Percentiles rank a stretch among this genome's conserved stretches.
phyloP scores from a whole-genome alignment of 2,329 filamentous ascomycete genomes.

The Calcarisporium arbuscula region DNA sequence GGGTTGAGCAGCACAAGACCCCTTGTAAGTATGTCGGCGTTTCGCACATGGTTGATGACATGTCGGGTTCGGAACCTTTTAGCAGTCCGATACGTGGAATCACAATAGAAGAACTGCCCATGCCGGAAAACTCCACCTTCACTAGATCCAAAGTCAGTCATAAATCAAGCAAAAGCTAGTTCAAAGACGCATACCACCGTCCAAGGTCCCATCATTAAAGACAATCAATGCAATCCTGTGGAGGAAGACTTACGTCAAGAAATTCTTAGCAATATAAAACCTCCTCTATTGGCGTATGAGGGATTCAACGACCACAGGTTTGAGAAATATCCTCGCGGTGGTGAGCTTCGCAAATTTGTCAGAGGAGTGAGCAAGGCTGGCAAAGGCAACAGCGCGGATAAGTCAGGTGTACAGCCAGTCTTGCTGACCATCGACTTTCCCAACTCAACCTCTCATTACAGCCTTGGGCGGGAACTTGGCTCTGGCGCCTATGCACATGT shows the following conservation, averaged over 20 bases:
- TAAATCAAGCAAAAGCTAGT: constrained; percentile 24
- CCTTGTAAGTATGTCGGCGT: constrained; percentile 54
- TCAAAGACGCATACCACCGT: constrained; percentile 34
- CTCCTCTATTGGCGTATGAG: constrained; percentile 65
- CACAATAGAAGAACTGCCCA: constrained; percentile 43
- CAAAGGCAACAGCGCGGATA: constrained; percentile 55
- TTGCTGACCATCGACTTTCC: constrained; percentile 64
- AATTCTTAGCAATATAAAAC: constrained; percentile 69
- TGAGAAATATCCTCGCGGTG: constrained; percentile 57
- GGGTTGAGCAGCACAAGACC: constrained; percentile 64
- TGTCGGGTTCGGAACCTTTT: constrained; percentile 32
- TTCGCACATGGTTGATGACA: constrained; percentile 20
- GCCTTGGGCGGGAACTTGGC: constrained; percentile 77
- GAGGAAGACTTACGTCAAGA: constrained; percentile 67
- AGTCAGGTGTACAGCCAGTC: constrained; percentile 48
- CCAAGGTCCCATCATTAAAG: constrained; percentile 70
- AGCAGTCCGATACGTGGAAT: constrained; percentile 73
- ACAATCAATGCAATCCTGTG: constrained; percentile 82
- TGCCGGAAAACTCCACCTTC: constrained; percentile 46
- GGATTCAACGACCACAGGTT: constrained; percentile 73
- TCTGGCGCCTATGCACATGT: constrained; percentile 94
- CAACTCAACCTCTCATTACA: constrained; percentile 61
- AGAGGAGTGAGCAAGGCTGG: constrained; percentile 57
- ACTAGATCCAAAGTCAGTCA: constrained; percentile 33
- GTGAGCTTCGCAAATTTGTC: constrained; percentile 75